Conservation (phyloP, 495 filamentous ascomycete species). For the Penicillium canescens region DNA sequence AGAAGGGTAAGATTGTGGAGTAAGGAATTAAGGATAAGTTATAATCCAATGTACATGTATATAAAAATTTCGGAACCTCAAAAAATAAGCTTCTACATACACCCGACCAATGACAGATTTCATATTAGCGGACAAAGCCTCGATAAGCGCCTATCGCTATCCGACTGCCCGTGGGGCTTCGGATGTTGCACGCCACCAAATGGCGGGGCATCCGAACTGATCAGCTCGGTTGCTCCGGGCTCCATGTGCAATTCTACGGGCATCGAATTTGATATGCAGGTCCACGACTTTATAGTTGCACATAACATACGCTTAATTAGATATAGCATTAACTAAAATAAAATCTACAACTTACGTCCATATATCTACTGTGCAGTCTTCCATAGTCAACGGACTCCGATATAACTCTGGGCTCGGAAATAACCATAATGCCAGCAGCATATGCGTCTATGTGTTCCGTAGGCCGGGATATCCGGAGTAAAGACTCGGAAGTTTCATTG, state of each 20-base stretch:
- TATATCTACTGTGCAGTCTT: no score
- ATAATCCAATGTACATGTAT: background rate
- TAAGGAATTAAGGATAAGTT: conserved; percentile 18
- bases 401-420: no score
- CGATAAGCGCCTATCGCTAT: background rate
- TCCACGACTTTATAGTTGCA: background rate
- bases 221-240: background rate
- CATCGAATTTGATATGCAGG: background rate
- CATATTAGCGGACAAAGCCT: conserved; percentile 1
- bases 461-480: conserved; percentile 13
- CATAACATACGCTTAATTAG: no score
- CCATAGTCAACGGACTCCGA: no score
- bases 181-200: conserved; percentile 11
- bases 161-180: conserved; percentile 19
- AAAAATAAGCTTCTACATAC: background rate
- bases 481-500: conserved; percentile 13
- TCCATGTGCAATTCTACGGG: no score
- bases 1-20: conserved; percentile 70
- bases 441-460: background rate
- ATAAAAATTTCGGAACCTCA: background rate
- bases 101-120: conserved; percentile 16
- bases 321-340: no score
- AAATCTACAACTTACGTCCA: no score
- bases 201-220: conserved; percentile 16
- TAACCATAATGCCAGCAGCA: background rate